Percentiles rank a stretch among this genome's conserved stretches.
Evolutionary conservation across 176 grass and related monocot species (phyloP).

Genomic region (Luzula sylvatica): DNA sequence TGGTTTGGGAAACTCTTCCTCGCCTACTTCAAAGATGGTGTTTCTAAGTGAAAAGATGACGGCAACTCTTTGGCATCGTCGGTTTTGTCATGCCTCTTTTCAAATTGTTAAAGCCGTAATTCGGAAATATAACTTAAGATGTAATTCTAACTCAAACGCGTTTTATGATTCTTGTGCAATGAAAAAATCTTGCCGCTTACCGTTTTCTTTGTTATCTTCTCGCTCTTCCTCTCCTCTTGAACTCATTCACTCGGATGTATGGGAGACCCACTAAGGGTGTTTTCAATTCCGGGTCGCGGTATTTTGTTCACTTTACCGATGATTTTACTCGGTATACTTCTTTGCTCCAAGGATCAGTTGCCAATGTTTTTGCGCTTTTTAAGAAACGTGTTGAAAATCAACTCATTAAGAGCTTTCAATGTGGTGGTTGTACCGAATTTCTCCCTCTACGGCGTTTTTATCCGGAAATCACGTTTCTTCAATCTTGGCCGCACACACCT

Average conservation of each 20-base stretch:
- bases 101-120: no score
- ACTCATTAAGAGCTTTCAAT: not conserved
- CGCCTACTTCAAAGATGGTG: no score
- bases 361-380: not conserved
- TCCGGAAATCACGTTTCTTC: not conserved
- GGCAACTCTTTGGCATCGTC: no score
- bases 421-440: not conserved
- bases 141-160: no score
- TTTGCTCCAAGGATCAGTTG: not conserved
- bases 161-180: not conserved
- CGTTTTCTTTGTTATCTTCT: not conserved
- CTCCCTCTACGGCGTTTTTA: not conserved
- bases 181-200: not conserved
- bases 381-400: not conserved
- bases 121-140: no score
- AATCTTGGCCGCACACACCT: no score
- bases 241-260: not conserved
- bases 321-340: not conserved
- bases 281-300: not conserved
- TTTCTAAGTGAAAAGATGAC: no score
- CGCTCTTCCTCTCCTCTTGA: not conserved
- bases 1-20: no score
- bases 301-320: not conserved
- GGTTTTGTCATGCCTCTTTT: no score
- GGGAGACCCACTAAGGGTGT: not conserved